Evolutionary conservation across 176 grass and related monocot species (phyloP), one percentile per base, ranked within the genome.

Genomic region (Panicum miliaceum): DNA sequence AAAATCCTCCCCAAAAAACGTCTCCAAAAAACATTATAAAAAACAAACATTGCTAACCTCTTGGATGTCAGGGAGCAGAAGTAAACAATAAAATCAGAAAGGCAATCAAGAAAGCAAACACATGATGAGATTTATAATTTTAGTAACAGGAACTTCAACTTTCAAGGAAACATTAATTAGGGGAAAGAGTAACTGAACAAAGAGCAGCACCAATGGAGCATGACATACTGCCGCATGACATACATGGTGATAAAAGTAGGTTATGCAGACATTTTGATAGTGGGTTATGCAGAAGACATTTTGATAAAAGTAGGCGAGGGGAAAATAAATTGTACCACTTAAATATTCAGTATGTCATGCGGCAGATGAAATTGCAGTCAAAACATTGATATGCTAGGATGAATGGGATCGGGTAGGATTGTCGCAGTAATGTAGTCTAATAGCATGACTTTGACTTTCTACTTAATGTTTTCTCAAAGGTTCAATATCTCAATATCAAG

Each of bases 61-160:
- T 22, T 36, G 70, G 3, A 35, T 65, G 12, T 35, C 13, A 13
- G n/a, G 2, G 10, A 37, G 43, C 41, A 75, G 59, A 73, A 6
- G 19, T 47, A 47, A 47, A 45, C 11, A 22, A 23, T 70, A 40
- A 69, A 45, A 45, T 34, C 14, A 9, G 26, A 78, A 78, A 51
- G n/a, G 52, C 10, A 8, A 46, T 79, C 56, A 79, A 69, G 32
- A 61, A 66, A 65, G 8, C 34, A 48, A 14, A 23, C 12, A 11
- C 2, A 51, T 68, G 72, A 63, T 78, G 34, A 36, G 77, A 38
- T 88, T 20, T 12, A 42, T 53, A 51, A 69, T 22, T 70, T 87
- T 19, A 82, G 20, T 68, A 62, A 63, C 68, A 12, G 45, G 12
- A 54, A 64, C 8, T 29, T 78, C 43, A 52, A 43, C 65, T 82